Conservation (phyloP, 257 asterid genomes). For the Ehretia macrophylla region DNA sequence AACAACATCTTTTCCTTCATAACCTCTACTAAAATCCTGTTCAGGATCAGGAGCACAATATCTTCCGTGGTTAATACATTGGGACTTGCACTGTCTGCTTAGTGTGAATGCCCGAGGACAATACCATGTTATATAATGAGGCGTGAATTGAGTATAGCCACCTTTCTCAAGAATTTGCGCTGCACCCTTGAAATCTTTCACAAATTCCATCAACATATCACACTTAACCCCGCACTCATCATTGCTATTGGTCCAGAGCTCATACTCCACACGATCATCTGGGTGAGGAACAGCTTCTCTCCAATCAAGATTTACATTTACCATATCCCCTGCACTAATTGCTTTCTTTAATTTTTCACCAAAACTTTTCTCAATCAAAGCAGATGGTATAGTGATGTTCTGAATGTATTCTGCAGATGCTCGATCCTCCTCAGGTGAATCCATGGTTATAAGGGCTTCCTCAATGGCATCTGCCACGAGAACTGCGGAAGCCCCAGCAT, state of each 20-base stretch:
- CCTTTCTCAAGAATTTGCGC: conserved; percentile 94
- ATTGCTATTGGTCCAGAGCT: conserved; percentile 93
- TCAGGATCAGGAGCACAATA: conserved; percentile 99
- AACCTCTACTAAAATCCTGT: conserved; percentile 85
- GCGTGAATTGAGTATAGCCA: conserved; percentile 88
- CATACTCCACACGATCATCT: conserved; percentile 94
- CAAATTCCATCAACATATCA: conserved; percentile 80
- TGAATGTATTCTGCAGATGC: conserved; percentile 54
- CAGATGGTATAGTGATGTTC: conserved; percentile 88
- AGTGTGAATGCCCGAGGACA: conserved; percentile 89
- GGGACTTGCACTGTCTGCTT: conserved; percentile 96
- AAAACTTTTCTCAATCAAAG: conserved; percentile 56
- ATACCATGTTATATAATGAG: conserved; percentile 96
- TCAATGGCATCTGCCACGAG: conserved; percentile 78
- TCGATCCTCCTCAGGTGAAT: conserved; percentile 69
- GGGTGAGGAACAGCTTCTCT: conserved; percentile 99
- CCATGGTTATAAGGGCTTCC: conserved; percentile 88
- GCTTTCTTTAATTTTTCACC: conserved; percentile 72
- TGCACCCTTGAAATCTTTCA: conserved; percentile 86
- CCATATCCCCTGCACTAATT: conserved; percentile 64
- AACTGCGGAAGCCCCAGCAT: conserved; percentile 93
- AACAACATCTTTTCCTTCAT: conserved; percentile 89
- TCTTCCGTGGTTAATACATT: conserved; percentile 88
- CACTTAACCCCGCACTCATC: conserved; percentile 93
- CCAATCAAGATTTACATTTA: conserved; percentile 93